These are phyloP conservation scores for Mycena crocata DNA, from an alignment of 768 basidiomycete genomes.

Conservation along the genomic window DNA sequence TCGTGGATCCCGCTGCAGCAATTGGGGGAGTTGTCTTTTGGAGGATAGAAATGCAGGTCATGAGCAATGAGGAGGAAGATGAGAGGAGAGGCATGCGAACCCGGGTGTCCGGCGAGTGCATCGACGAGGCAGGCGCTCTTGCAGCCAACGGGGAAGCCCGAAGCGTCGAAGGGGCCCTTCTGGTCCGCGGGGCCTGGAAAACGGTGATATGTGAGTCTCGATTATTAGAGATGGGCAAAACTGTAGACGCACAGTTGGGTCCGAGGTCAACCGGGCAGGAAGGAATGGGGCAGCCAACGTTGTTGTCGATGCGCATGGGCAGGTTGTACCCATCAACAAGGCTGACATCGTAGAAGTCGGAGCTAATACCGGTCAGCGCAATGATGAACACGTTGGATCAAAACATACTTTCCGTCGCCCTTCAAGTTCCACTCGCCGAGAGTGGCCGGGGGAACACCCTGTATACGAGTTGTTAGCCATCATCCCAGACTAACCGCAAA, in stretches of 20 bases:
- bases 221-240: not conserved
- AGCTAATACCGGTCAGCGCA: not conserved
- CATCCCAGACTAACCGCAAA: too few relatives aligned
- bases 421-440: slow-evolving; percentile 58
- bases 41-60: too few relatives aligned
- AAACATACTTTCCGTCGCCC: slow-evolving; percentile 39
- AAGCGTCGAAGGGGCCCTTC: slow-evolving; percentile 14
- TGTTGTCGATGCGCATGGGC: slow-evolving; percentile 64
- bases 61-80: not conserved
- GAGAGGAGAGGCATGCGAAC: not conserved
- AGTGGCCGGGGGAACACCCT: slow-evolving; percentile 56
- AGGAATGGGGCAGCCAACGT: slow-evolving; percentile 58
- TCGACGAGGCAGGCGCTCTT: slow-evolving; percentile 11
- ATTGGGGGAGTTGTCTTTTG: slow-evolving; percentile 24
- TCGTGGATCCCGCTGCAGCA: slow-evolving; percentile 23
- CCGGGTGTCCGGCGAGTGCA: slow-evolving; percentile 8
- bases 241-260: slow-evolving; percentile 13
- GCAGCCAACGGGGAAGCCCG: slow-evolving; percentile 19
- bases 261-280: slow-evolving; percentile 51
- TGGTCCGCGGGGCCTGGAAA: not conserved
- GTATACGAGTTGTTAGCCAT: too few relatives aligned
- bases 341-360: slow-evolving; percentile 51
- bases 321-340: slow-evolving; percentile 72
- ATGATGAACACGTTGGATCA: slow-evolving; percentile 49
- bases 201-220: not conserved